phyloP scores from a whole-genome alignment of 371 early-diverging fungal genomes.

The Chytridium lagenaria region DNA sequence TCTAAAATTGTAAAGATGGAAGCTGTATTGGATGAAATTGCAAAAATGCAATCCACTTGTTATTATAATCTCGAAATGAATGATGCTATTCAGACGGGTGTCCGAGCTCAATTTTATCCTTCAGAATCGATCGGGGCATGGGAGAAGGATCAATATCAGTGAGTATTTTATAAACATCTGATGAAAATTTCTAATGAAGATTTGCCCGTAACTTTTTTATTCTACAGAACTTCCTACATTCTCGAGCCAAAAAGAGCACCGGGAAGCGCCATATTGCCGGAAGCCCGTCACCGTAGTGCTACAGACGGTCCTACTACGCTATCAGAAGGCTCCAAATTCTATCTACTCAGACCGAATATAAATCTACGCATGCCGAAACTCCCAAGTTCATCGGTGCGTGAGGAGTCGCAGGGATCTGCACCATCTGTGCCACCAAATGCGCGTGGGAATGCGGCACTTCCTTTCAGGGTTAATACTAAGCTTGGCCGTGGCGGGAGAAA shows the following conservation, averaged over 20 bases:
- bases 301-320: not conserved
- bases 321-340: not conserved
- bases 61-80: not conserved
- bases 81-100: conserved; percentile 11
- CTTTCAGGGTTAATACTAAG: not conserved
- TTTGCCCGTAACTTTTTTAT: no score
- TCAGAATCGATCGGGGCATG: conserved; percentile 3
- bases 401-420: not conserved
- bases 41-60: not conserved
- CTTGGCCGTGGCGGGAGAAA: not conserved
- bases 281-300: not conserved
- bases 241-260: not conserved
- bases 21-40: conserved; percentile 4
- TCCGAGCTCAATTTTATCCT: conserved; percentile 11
- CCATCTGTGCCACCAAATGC: no score
- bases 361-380: not conserved
- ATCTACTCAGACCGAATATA: not conserved
- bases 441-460: not conserved
- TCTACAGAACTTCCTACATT: not conserved
- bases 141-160: conserved; percentile 16
- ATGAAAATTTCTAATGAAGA: not conserved
- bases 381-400: not conserved
- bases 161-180: not conserved
- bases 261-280: not conserved
- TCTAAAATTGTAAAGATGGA: conserved; percentile 1